A percentile compares a stretch with the other conserved stretches of the same genome.
Evolutionary conservation across 2,329 filamentous ascomycete genomes (phyloP).

Genomic region (Penicillium sclerotigenum): DNA sequence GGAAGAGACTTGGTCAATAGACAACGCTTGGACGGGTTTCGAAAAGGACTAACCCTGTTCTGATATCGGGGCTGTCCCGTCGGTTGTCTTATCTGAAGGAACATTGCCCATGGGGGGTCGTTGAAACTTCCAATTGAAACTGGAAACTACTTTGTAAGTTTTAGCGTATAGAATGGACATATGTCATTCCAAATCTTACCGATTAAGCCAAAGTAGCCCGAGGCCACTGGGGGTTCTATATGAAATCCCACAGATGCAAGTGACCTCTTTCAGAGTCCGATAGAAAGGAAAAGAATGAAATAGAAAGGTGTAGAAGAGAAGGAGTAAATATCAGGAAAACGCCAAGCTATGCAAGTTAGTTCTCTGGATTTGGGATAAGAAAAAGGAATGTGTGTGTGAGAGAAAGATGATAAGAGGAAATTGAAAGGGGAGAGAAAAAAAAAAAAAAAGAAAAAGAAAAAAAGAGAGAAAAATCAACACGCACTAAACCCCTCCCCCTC

Average conservation of each 20-base stretch:
- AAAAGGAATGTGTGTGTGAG: not conserved
- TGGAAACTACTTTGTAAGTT: not conserved
- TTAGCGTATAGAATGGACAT: not conserved
- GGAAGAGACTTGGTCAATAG: not conserved
- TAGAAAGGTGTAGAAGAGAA: not conserved
- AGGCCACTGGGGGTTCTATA: not conserved
- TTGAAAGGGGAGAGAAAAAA: not conserved
- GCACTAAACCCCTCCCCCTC: not conserved
- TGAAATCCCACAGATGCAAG: not conserved
- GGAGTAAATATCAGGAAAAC: not conserved
- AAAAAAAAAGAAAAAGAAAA: not conserved
- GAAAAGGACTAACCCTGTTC: conserved; percentile 12
- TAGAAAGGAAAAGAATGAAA: not conserved
- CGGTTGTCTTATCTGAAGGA: conserved; percentile 20
- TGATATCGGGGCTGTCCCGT: conserved; percentile 10
- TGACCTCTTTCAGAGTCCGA: not conserved
- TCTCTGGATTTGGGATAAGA: not conserved
- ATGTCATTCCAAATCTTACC: not conserved
- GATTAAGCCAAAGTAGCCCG: not conserved
- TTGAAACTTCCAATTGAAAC: not conserved
- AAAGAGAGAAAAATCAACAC: not conserved
- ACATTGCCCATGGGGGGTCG: conserved; percentile 31
- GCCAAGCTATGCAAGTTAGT: not conserved
- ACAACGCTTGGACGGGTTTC: no score
- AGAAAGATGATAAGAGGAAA: not conserved